Evolutionary conservation across 306 rosid species (phyloP).

Genomic region (Betula pendula): DNA sequence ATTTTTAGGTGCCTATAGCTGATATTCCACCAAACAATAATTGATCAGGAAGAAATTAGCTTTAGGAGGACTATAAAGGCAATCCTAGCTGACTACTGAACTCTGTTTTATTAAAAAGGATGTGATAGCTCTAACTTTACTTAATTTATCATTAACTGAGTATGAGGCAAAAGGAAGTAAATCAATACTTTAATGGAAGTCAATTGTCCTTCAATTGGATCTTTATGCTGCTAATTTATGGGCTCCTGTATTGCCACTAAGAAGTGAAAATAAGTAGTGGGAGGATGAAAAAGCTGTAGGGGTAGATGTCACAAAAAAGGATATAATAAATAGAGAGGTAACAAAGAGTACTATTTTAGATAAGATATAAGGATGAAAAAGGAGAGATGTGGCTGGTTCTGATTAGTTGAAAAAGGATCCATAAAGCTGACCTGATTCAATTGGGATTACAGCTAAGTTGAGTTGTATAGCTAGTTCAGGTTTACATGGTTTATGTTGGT

Average conservation of each 20-base stretch:
- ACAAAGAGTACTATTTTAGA: background rate
- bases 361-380: background rate
- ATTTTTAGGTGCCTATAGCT: background rate
- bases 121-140: no score
- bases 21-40: slow-evolving; percentile 2
- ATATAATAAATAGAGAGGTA: background rate
- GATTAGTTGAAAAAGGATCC: background rate
- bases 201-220: background rate
- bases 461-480: background rate
- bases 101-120: no score
- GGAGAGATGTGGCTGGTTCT: background rate
- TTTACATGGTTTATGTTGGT: background rate
- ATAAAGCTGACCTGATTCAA: background rate
- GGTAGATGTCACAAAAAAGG: background rate
- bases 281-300: background rate
- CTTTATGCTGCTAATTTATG: background rate
- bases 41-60: background rate
- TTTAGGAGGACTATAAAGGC: no score
- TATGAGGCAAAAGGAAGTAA: background rate
- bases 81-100: no score
- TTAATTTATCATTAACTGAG: background rate
- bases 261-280: background rate
- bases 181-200: background rate
- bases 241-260: background rate
- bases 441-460: background rate